Percentiles rank a stretch among this genome's conserved stretches.
Evolutionary conservation across 1,139 yeast genomes (phyloP).

Genomic region (Blastobotrys indianensis): DNA sequence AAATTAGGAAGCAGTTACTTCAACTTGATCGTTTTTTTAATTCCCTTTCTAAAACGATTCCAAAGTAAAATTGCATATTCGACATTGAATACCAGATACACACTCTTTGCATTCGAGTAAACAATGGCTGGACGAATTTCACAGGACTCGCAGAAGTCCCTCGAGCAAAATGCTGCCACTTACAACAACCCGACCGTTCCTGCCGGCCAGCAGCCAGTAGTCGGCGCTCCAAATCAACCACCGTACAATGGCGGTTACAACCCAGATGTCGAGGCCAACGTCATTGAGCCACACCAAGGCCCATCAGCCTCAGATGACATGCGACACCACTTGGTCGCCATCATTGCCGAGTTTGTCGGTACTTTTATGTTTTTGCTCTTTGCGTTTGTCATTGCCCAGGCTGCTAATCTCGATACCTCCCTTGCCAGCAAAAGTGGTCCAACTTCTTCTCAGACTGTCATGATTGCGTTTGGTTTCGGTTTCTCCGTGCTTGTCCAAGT

Average conservation of each 20-base stretch:
- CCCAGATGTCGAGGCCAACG: neutral
- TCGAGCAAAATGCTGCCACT: too few relatives aligned
- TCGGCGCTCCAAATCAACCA: too few relatives aligned
- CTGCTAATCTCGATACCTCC: conserved; percentile 43
- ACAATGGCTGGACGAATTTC: too few relatives aligned
- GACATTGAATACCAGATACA: too few relatives aligned
- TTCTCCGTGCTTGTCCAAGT: conserved; percentile 76
- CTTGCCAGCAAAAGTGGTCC: conserved; percentile 49
- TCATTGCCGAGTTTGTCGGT: conserved; percentile 71
- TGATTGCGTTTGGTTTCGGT: conserved; percentile 87
- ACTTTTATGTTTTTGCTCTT: conserved; percentile 79
- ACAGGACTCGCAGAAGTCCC: too few relatives aligned
- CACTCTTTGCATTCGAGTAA: too few relatives aligned
- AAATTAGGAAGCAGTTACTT: too few relatives aligned
- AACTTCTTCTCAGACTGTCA: conserved; percentile 48
- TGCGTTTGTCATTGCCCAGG: conserved; percentile 76
- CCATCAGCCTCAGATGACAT: conserved; percentile 30
- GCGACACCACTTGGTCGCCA: conserved; percentile 50
- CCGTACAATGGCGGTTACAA: neutral
- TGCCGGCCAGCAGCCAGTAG: too few relatives aligned
- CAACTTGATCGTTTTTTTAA: too few relatives aligned
- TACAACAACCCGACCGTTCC: too few relatives aligned
- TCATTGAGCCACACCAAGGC: neutral
- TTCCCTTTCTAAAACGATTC: too few relatives aligned
- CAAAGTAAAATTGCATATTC: neutral